Base-by-base conservation (phyloP, 768 basidiomycete genomes). In the Boletus bicolor region DNA sequence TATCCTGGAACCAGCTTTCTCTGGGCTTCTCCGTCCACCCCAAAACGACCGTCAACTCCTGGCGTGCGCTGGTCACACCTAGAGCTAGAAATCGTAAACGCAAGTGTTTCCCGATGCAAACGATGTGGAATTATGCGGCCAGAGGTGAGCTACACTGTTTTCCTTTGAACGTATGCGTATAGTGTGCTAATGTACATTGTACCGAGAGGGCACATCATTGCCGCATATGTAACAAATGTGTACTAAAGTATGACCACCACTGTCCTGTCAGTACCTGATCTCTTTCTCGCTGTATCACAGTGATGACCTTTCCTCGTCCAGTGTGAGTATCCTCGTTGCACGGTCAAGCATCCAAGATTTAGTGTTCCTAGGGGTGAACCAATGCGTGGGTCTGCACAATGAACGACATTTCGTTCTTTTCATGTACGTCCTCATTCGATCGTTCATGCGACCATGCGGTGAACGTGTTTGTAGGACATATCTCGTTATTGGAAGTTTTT, bases 391-490 rank as follows among this genome's bases (percentile, higher is more conserved):
- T 11, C 71, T 98, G 7, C 79, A 96, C 68, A 99, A 98, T 63
- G 95, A 98, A 68, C 85, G 96, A 0, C 93, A 98, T 73, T 99
- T 99, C 64, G 81, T 96, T 38, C 75, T 98, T 45, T 99, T 98
- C 80, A 88, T 98, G 92, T 91, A 59, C 53, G 86, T 73, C 7
- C 7, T 49, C 9, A 5, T 35, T 38, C 6, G 9, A 30, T 36
- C 14, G 11, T 39, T 6, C 28, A 9, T 34, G 12, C 6, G n/a
- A 30, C 39, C 44, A n/a, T 32, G 38, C n/a, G 24, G 2, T n/a
- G 10, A 49, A 39, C 35, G 1, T 7, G 7, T 52, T 47, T 10
- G 14, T 44, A 95, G 93, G 83, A 77, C 79, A 30, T 97, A 96
- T 71, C 84, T 98, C 38, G 84, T 89, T 21, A 54, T 93, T 2